phyloP scores from a whole-genome alignment of 1,284 basidiomycete species.

The Puccinia brachypodii region DNA sequence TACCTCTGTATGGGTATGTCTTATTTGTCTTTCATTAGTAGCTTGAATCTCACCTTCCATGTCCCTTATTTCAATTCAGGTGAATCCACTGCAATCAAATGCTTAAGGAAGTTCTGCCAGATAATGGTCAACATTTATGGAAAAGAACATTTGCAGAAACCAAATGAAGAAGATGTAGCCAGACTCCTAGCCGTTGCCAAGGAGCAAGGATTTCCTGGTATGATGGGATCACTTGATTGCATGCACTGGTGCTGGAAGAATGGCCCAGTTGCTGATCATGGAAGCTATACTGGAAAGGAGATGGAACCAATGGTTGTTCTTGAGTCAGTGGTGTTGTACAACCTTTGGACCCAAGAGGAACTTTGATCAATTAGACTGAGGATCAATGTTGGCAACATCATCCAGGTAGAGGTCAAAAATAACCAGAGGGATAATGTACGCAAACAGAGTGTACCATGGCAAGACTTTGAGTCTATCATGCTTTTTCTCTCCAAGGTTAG shows the following conservation, averaged over 20 bases:
- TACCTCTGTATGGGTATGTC: no score
- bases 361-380: no score
- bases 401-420: constrained; percentile 20
- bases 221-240: constrained; percentile 22
- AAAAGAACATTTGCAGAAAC: not conserved
- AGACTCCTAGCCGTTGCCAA: not conserved
- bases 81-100: not conserved
- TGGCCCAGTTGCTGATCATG: not conserved
- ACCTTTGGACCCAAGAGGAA: no score
- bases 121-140: not conserved
- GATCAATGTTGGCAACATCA: no score
- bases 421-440: constrained; percentile 19
- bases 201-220: not conserved
- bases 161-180: not conserved
- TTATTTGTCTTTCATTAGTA: no score
- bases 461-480: constrained; percentile 9
- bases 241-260: constrained; percentile 36
- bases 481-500: constrained; percentile 13
- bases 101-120: not conserved
- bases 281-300: constrained; percentile 12
- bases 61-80: no score
- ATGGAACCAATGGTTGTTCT: not conserved
- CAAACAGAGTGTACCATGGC: constrained; percentile 24
- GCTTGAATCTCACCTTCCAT: no score
- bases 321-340: not conserved